Base-by-base conservation (phyloP, 2,329 filamentous ascomycete genomes). In the Ophiostoma tasmaniense region DNA sequence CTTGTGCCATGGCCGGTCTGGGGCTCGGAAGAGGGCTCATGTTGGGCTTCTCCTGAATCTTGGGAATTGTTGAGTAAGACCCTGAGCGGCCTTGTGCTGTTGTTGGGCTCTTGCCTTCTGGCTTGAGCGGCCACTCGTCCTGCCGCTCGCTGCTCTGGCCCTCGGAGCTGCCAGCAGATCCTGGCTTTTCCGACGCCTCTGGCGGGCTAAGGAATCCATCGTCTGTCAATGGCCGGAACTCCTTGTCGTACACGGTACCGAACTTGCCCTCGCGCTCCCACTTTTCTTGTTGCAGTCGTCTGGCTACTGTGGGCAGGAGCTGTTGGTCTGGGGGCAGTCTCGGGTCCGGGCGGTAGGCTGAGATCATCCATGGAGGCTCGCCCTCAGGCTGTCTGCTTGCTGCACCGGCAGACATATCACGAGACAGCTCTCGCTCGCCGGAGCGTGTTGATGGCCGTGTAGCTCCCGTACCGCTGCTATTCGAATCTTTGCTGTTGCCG, bases 261-360 rank as follows among this genome's bases (percentile, higher is more conserved):
- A 92, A 91, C 73, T 91, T 92, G 72, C 93, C 93, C 78, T 97
- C 92, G 74, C 89, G 91, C 79, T 96, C 93, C 93, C 93, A 97
- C 77, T 94, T 91, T 78, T 97, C 93, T 80, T 97, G 94, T 77
- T 95, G 91, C 78, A 98, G 84, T 69, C 92, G 86, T 75, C 90
- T 92, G 14, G 95, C 95, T 72, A 98, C 93, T 0, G 95, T 98
- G 0, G 95, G 95, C 13, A 99, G 87, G 67, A 99, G 88, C 76
- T 99, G 95, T 78, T 99, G 91, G 71, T 99, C 95, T 0, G 93
- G 95, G 6, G 95, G 95, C 42, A 99, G 82, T 71, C 93, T 89
- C 37, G 95, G 95, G 76, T 99, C 95, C 0, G 95, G 95, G 76
- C 96, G 96, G 79, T 97, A 99, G 79, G 96, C 92, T 28, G 90